Base-by-base conservation (phyloP, 2,329 filamentous ascomycete species). In the Aschersonia sp. region DNA sequence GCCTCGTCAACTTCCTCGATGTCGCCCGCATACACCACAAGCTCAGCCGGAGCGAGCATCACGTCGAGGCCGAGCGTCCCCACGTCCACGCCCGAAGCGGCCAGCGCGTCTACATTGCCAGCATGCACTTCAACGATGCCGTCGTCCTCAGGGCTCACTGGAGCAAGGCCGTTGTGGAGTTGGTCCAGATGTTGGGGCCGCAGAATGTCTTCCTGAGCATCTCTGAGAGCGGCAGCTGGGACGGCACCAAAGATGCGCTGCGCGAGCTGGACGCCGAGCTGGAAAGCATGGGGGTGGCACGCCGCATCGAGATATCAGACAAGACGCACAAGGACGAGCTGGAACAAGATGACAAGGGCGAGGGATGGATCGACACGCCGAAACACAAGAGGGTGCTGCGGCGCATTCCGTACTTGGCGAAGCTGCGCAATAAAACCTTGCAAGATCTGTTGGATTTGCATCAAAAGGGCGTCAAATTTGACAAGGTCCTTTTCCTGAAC, bases 91-190 rank as follows among this genome's bases (percentile, higher is more conserved):
- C 43, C 30, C 47, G 41, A 9, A 9, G 2, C 54, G 59, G 47
- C 58, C 63, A 68, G 56, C 64, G 67, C 52, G 73, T 87, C 51
- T 87, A 78, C 64, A 84, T 88, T 51, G 77, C 80, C 4, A 77
- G 76, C 51, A 77, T 82, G 58, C 80, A 84, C 57, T 85, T 80
- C 72, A 85, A 84, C 56, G 77, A 77, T 52, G 82, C 75, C 50
- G 58, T 60, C 1, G 66, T 85, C 30, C 68, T 87, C 2, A 70
- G 74, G 5, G 66, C 67, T 4, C 72, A 80, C 54, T 87, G 83
- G 82, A 79, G 72, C 52, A 62, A 70, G 5, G 78, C 78, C 0
- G 65, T 87, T 3, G 50, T 82, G 5, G 65, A 73, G 2, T 64
- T 87, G 28, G 70, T 75, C 4, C 65, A 72, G 44, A 65, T 68